Evolutionary conservation across 139 green algal species (phyloP).

Genomic region (Haematococcus sp.): DNA sequence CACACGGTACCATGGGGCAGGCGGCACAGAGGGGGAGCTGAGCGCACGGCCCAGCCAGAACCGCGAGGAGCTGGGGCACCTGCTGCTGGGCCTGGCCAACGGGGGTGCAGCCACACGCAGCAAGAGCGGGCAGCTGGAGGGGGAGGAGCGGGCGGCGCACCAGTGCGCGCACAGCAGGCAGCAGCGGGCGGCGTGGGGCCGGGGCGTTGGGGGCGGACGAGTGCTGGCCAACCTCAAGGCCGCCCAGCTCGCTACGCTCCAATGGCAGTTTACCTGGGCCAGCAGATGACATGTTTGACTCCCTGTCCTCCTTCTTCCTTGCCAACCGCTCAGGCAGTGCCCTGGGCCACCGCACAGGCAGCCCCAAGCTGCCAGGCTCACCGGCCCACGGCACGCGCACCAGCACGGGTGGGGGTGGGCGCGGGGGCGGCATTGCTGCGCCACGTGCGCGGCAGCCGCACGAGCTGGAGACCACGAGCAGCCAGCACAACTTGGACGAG

Average conservation of each 20-base stretch:
- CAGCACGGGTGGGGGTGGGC: neutral
- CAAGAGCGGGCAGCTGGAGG: neutral
- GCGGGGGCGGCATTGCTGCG: neutral
- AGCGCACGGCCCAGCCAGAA: neutral
- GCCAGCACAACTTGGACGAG: neutral
- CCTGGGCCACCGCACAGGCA: conserved; percentile 2
- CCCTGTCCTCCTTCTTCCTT: neutral
- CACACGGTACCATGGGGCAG: neutral
- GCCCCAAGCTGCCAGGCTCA: neutral
- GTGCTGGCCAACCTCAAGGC: neutral
- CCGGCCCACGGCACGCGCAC: neutral
- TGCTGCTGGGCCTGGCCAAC: conserved; percentile 13
- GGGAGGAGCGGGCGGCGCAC: neutral
- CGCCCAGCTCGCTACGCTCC: no score
- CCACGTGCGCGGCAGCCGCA: no score
- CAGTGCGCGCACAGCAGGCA: neutral
- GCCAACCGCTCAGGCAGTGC: neutral
- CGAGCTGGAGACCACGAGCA: neutral
- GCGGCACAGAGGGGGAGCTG: neutral
- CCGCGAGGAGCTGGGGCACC: neutral
- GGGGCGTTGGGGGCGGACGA: neutral
- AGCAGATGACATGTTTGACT: conserved; percentile 2
- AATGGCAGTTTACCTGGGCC: no score
- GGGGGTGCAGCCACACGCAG: neutral
- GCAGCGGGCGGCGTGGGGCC: neutral